These are phyloP conservation scores for Fusarium tupiense DNA, from an alignment of 2,329 filamentous ascomycete genomes.

Conservation along the genomic window DNA sequence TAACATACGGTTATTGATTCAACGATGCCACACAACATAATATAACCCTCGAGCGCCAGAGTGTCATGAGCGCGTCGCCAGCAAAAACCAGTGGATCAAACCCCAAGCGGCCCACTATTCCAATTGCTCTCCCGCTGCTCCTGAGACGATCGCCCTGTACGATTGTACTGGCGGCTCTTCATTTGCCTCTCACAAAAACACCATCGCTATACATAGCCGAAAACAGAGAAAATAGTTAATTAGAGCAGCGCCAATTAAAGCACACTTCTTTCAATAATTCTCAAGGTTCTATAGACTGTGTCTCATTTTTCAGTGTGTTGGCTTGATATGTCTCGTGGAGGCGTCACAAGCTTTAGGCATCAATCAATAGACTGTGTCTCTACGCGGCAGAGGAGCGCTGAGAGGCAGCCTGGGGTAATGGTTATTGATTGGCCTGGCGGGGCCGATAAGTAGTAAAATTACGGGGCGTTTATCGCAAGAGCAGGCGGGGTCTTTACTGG, in stretches of 20 bases:
- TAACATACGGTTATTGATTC: not conserved
- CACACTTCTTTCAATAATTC: accelerated
- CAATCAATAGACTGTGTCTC: too few relatives aligned
- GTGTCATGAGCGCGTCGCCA: too few relatives aligned
- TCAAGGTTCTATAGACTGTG: not conserved
- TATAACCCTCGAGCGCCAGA: not conserved
- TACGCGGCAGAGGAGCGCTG: not conserved
- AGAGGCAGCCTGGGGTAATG: not conserved
- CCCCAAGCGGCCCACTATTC: not conserved
- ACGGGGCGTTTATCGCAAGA: not conserved
- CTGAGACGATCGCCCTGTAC: not conserved
- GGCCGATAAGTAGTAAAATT: not conserved
- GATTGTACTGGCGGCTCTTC: not conserved
- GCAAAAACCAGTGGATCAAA: not conserved
- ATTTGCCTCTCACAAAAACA: not conserved
- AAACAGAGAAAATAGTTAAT: accelerated
- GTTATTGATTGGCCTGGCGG: not conserved
- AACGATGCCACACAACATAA: too few relatives aligned
- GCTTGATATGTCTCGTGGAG: too few relatives aligned
- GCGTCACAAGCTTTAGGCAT: too few relatives aligned
- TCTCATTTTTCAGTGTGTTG: too few relatives aligned
- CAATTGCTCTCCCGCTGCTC: not conserved
- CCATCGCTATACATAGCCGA: accelerated
- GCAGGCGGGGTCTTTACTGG: not conserved
- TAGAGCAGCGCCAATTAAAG: accelerated